These are phyloP conservation scores for Elsinoe batatas DNA, from an alignment of 2,329 filamentous ascomycete genomes.

Conservation along the genomic window DNA sequence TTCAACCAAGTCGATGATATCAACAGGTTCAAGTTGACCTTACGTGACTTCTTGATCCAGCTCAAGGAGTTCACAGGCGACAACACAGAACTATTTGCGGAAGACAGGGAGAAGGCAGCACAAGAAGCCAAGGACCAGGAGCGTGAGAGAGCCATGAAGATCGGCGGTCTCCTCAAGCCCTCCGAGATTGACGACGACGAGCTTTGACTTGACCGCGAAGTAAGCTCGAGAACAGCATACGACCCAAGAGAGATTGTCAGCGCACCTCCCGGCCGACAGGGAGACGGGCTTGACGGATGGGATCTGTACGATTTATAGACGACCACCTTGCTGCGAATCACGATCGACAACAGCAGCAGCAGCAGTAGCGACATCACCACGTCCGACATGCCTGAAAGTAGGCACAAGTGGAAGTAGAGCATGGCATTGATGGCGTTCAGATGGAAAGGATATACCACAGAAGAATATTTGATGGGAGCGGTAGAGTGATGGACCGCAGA, in stretches of 20 bases:
- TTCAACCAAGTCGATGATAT: slow-evolving; percentile 83
- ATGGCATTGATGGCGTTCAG: slow-evolving; percentile 1
- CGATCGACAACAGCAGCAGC: background rate
- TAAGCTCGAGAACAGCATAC: slow-evolving; percentile 26
- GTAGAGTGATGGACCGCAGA: background rate
- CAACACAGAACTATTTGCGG: slow-evolving; percentile 84
- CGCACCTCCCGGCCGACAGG: slow-evolving; percentile 15
- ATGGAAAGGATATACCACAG: slow-evolving; percentile 5
- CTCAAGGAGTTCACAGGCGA: slow-evolving; percentile 95
- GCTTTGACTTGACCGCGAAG: slow-evolving; percentile 62
- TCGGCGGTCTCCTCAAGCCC: slow-evolving; percentile 90
- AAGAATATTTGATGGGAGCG: background rate
- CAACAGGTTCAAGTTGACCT: slow-evolving; percentile 87
- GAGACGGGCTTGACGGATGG: slow-evolving; percentile 49
- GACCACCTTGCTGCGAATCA: background rate
- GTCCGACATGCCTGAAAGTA: background rate
- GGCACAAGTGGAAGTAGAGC: background rate
- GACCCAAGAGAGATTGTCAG: slow-evolving; percentile 10
- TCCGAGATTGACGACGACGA: slow-evolving; percentile 82
- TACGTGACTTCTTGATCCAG: slow-evolving; percentile 94
- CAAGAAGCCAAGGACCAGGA: slow-evolving; percentile 78
- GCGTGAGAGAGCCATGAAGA: slow-evolving; percentile 84
- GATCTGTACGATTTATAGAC: slow-evolving; percentile 50
- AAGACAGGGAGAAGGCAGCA: slow-evolving; percentile 89
- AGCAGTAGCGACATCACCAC: background rate